These are phyloP conservation scores for Leccinum subrobustum DNA, from an alignment of 1,284 basidiomycete genomes.

Conservation along the genomic window DNA sequence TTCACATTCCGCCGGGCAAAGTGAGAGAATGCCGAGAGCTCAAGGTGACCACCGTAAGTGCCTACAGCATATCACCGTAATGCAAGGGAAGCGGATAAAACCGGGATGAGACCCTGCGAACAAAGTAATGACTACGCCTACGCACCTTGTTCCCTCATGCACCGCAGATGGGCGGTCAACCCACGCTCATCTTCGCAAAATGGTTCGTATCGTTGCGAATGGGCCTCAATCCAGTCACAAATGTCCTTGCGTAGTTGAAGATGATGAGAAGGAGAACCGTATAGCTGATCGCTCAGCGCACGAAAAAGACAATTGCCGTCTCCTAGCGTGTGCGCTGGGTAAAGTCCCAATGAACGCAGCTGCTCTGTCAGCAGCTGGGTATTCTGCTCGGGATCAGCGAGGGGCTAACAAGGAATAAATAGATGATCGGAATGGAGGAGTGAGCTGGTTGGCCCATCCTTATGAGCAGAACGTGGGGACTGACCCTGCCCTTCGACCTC, in stretches of 20 bases:
- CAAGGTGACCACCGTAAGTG: slow-evolving; percentile 90
- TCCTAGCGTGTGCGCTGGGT: slow-evolving; percentile 75
- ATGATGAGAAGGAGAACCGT: slow-evolving; percentile 74
- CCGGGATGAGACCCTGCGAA: slow-evolving; percentile 1
- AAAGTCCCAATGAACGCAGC: slow-evolving; percentile 71
- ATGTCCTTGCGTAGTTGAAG: slow-evolving; percentile 69
- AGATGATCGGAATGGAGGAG: slow-evolving; percentile 18
- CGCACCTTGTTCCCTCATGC: slow-evolving; percentile 76
- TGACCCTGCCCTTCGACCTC: slow-evolving; percentile 58
- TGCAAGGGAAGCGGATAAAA: slow-evolving; percentile 4
- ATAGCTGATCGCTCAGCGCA: slow-evolving; percentile 77
- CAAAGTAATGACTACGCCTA: slow-evolving; percentile 7
- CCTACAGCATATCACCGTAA: slow-evolving; percentile 41
- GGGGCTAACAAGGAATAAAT: slow-evolving; percentile 39
- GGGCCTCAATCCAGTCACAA: slow-evolving; percentile 77
- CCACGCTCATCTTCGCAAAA: slow-evolving; percentile 89
- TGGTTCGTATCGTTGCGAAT: slow-evolving; percentile 76
- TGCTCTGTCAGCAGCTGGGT: slow-evolving; percentile 65
- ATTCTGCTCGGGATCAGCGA: slow-evolving; percentile 64
- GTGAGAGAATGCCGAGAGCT: slow-evolving; percentile 87
- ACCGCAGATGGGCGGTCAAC: slow-evolving; percentile 65
- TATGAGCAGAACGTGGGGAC: slow-evolving; percentile 34
- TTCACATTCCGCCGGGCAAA: slow-evolving; percentile 79
- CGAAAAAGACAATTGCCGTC: slow-evolving; percentile 91
- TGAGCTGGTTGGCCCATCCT: slow-evolving; percentile 17